Evolutionary conservation across 371 early-diverging fungal species (phyloP).

Genomic region (Mucor irregularis): DNA sequence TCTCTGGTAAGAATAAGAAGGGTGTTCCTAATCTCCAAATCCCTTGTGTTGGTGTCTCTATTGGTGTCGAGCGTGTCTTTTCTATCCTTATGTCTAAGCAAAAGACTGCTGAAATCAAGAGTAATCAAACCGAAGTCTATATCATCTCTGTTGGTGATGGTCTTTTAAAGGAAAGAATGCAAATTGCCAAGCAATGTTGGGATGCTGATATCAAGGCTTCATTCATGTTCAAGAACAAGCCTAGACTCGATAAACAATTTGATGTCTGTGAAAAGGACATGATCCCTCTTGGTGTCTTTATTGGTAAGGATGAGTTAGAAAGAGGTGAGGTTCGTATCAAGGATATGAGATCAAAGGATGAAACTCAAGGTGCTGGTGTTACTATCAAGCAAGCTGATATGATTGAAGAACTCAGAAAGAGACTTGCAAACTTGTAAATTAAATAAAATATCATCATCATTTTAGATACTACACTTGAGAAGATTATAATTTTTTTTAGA

Average conservation of each 20-base stretch:
- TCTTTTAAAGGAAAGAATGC: constrained; percentile 92
- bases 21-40: constrained; percentile 71
- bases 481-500: too few species aligned
- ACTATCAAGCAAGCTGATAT: constrained; percentile 61
- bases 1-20: constrained; percentile 71
- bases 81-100: constrained; percentile 77
- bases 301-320: constrained; percentile 85
- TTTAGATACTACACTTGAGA: too few species aligned
- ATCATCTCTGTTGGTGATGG: constrained; percentile 88
- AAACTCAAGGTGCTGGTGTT: constrained; percentile 64
- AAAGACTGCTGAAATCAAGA: constrained; percentile 65
- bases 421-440: constrained; percentile 28
- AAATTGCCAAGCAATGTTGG: constrained; percentile 86
- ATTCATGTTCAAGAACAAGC: constrained; percentile 91
- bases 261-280: constrained; percentile 79
- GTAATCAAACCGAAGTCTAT: constrained; percentile 86
- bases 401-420: constrained; percentile 61
- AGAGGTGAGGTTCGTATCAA: constrained; percentile 84
- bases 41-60: constrained; percentile 97
- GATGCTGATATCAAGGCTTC: constrained; percentile 77
- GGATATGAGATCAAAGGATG: constrained; percentile 73
- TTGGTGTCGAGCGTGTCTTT: constrained; percentile 98
- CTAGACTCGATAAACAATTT: constrained; percentile 83
- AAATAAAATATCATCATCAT: background rate
- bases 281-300: constrained; percentile 89